A percentile compares a stretch with the other conserved stretches of the same genome.
phyloP scores from a whole-genome alignment of 352 stramenopile genomes.

The Sclerospora graminicola region DNA sequence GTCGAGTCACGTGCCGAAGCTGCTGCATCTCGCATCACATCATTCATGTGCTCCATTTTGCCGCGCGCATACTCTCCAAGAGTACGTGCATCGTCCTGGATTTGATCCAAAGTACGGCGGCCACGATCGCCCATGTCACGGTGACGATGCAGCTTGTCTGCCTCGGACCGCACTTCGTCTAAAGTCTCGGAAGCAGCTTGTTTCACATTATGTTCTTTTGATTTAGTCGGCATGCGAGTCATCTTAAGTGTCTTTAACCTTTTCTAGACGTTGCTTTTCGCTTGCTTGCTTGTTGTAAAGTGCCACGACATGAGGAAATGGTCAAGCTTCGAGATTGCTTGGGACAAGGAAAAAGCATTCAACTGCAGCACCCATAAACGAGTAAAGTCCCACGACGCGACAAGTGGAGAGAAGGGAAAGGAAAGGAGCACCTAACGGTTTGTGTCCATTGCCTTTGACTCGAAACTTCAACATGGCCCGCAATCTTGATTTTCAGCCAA shows the following conservation, averaged over 20 bases:
- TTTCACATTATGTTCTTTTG: constrained; percentile 10
- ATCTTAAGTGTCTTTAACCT: constrained; percentile 14
- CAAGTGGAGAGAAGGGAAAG: constrained; percentile 15
- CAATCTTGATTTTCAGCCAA: not conserved
- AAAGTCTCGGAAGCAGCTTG: constrained; percentile 9
- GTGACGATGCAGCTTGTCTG: constrained; percentile 12
- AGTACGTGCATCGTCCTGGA: constrained; percentile 30
- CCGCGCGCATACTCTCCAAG: constrained; percentile 34
- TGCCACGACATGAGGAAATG: no score
- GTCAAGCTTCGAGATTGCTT: no score
- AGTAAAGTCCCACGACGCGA: no score
- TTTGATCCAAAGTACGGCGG: constrained; percentile 24
- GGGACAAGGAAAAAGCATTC: no score
- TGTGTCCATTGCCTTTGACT: constrained; percentile 11
- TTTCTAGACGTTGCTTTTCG: not conserved
- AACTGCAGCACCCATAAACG: no score
- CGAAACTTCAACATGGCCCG: not conserved
- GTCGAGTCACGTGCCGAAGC: constrained; percentile 13
- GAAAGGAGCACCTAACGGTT: constrained; percentile 6
- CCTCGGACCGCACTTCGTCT: constrained; percentile 20
- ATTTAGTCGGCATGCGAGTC: constrained; percentile 16
- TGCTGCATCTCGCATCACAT: constrained; percentile 25
- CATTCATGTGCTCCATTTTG: constrained; percentile 38
- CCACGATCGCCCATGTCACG: constrained; percentile 12
- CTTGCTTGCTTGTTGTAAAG: not conserved